A percentile compares a stretch with the other conserved stretches of the same genome.
phyloP scores from a whole-genome alignment of 805 yeast genomes.

The Candida sithepensis region DNA sequence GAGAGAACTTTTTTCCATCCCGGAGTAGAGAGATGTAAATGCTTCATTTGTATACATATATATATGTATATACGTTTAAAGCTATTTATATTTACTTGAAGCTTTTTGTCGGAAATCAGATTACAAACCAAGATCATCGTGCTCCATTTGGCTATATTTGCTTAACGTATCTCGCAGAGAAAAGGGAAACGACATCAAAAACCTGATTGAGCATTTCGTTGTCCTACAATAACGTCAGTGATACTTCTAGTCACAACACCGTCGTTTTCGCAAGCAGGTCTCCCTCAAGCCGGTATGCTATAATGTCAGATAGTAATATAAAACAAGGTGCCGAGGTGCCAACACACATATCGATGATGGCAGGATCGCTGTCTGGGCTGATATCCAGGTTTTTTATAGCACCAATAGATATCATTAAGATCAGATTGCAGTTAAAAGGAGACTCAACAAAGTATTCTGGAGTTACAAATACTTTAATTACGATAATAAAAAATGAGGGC shows the following conservation, averaged over 20 bases:
- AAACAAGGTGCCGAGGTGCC: slow-evolving; percentile 49
- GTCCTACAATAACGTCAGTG: too few species aligned
- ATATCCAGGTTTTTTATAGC: slow-evolving; percentile 53
- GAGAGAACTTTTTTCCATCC: not conserved
- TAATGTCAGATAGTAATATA: slow-evolving; percentile 19
- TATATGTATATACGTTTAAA: too few species aligned
- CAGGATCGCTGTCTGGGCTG: slow-evolving; percentile 72
- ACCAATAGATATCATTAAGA: slow-evolving; percentile 77
- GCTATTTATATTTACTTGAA: too few species aligned
- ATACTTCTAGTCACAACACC: not conserved
- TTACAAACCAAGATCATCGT: too few species aligned
- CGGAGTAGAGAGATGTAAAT: not conserved
- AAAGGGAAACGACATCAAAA: too few species aligned
- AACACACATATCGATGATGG: slow-evolving; percentile 49
- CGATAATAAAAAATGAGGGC: slow-evolving; percentile 53
- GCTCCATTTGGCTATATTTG: too few species aligned
- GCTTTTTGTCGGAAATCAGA: too few species aligned
- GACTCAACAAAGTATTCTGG: slow-evolving; percentile 32
- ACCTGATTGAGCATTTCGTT: too few species aligned
- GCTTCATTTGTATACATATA: too few species aligned
- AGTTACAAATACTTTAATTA: slow-evolving; percentile 34
- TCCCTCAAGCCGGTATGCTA: not conserved
- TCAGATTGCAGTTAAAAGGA: slow-evolving; percentile 63
- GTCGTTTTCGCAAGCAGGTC: not conserved
- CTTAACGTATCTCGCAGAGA: too few species aligned